A percentile compares a stretch with the other conserved stretches of the same genome.
These are phyloP conservation scores for Dactylellina haptotyla DNA, from an alignment of 2,329 filamentous ascomycete species.

Conservation along the genomic window DNA sequence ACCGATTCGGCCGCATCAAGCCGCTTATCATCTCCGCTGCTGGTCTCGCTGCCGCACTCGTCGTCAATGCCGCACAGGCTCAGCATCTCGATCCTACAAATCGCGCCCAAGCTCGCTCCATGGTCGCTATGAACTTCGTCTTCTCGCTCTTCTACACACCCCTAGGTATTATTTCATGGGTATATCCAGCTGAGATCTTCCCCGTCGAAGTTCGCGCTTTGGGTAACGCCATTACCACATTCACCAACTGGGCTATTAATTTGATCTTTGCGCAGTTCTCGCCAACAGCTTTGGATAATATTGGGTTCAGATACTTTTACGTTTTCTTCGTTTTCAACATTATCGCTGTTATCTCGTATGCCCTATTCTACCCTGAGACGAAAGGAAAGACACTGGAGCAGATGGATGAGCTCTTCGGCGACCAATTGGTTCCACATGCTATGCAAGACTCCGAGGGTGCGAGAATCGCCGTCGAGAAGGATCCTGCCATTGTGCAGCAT, in stretches of 20 bases:
- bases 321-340: constrained; percentile 66
- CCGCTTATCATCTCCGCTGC: constrained; percentile 68
- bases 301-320: constrained; percentile 67
- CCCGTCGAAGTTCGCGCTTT: constrained; percentile 76
- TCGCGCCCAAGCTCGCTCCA: constrained; percentile 64
- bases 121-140: constrained; percentile 68
- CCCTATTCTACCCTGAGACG: constrained; percentile 55
- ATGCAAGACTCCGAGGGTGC: constrained; percentile 60
- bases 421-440: constrained; percentile 61
- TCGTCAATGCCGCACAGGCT: constrained; percentile 70
- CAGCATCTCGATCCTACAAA: constrained; percentile 62
- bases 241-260: constrained; percentile 59
- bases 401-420: constrained; percentile 55
- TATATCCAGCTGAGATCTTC: constrained; percentile 79
- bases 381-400: constrained; percentile 39
- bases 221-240: constrained; percentile 72
- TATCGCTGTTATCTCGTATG: constrained; percentile 60
- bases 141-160: constrained; percentile 69
- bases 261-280: constrained; percentile 66
- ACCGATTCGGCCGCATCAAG: constrained; percentile 66
- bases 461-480: constrained; percentile 57
- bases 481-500: constrained; percentile 19
- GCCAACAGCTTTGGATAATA: constrained; percentile 62
- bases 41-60: constrained; percentile 68
- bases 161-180: constrained; percentile 67